Evolutionary conservation across 1,139 yeast species (phyloP).

Genomic region (Candida labiduridarum): DNA sequence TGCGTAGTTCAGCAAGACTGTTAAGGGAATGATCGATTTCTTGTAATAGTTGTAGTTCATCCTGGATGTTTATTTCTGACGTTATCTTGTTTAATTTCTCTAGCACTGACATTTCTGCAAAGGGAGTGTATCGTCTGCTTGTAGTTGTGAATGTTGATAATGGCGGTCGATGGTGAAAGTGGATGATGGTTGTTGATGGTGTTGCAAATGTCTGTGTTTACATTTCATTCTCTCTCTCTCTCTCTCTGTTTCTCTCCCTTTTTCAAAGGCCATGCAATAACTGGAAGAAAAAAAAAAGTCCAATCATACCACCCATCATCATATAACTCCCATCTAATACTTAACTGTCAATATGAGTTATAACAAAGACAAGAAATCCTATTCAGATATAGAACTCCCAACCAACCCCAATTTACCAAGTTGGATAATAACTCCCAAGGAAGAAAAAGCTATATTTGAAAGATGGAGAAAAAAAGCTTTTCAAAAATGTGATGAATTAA

Average conservation of each 20-base stretch:
- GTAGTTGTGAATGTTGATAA: not conserved
- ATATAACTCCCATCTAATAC: not conserved
- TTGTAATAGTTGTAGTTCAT: slow-evolving; percentile 54
- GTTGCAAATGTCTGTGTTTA: not conserved
- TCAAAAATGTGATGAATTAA: slow-evolving; percentile 67
- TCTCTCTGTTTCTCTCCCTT: not conserved
- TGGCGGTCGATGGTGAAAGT: no score
- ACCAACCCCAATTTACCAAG: slow-evolving; percentile 60
- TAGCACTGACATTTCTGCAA: not conserved
- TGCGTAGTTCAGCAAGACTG: slow-evolving; percentile 29
- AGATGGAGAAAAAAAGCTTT: slow-evolving; percentile 79
- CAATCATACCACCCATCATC: not conserved
- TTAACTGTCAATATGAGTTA: slow-evolving; percentile 15
- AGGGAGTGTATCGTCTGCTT: not conserved
- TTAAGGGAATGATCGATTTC: slow-evolving; percentile 45
- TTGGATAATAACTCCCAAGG: slow-evolving; percentile 86
- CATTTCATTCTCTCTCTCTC: not conserved
- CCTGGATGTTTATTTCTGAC: slow-evolving; percentile 53
- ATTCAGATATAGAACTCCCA: slow-evolving; percentile 44
- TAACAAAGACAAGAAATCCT: slow-evolving; percentile 30
- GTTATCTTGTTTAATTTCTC: slow-evolving; percentile 17
- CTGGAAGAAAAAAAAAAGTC: not conserved
- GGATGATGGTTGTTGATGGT: no score
- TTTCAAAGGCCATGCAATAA: not conserved
- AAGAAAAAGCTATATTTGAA: slow-evolving; percentile 78